These are phyloP conservation scores for Tricholoma furcatifolium DNA, from an alignment of 768 basidiomycete species.

Conservation along the genomic window DNA sequence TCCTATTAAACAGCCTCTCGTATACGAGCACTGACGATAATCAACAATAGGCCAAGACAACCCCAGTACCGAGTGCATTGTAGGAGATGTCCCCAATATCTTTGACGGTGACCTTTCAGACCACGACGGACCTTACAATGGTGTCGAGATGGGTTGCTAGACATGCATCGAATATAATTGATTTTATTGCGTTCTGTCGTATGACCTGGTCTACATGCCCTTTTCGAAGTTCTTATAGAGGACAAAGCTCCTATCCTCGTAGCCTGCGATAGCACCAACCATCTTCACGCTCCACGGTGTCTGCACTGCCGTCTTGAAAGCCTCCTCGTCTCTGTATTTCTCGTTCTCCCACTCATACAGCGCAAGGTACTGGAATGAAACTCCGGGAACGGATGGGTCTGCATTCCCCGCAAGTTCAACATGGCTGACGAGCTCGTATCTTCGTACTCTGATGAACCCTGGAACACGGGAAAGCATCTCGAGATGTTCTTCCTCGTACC, in stretches of 20 bases:
- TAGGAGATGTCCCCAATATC: slow-evolving; percentile 52
- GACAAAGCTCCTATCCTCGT: slow-evolving; percentile 9
- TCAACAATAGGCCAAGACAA: slow-evolving; percentile 53
- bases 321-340: background rate
- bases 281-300: slow-evolving; percentile 12
- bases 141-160: too few relatives aligned
- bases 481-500: slow-evolving; percentile 31
- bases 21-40: background rate
- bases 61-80: too few relatives aligned
- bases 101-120: slow-evolving; percentile 39
- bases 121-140: slow-evolving; percentile 47
- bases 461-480: slow-evolving; percentile 23
- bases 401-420: slow-evolving; percentile 14
- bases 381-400: background rate
- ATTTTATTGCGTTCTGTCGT: background rate
- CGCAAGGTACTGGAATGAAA: slow-evolving; percentile 5
- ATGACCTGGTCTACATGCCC: background rate
- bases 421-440: slow-evolving; percentile 22
- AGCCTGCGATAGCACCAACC: background rate
- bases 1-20: background rate
- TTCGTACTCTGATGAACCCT: slow-evolving; percentile 29
- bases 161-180: too few relatives aligned
- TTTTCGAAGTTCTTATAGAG: slow-evolving; percentile 13
- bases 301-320: slow-evolving; percentile 8
- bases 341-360: slow-evolving; percentile 18